phyloP scores from a whole-genome alignment of 805 yeast genomes.

The Metschnikowia similis region DNA sequence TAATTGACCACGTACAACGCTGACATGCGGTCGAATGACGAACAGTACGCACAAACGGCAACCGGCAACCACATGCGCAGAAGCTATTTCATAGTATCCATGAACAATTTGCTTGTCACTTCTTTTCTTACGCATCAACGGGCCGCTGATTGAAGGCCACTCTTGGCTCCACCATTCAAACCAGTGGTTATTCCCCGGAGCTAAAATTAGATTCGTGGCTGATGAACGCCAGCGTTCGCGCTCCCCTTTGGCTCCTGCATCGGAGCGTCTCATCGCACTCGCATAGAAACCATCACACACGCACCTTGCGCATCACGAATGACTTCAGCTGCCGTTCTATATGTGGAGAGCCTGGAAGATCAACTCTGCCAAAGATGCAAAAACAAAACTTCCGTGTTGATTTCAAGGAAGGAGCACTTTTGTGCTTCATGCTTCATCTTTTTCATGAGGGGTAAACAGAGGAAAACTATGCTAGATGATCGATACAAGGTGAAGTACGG shows the following conservation, averaged over 20 bases:
- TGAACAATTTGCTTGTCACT: not conserved
- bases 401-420: slow-evolving; percentile 60
- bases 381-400: slow-evolving; percentile 34
- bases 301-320: slow-evolving; percentile 5
- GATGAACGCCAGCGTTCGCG: not conserved
- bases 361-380: slow-evolving; percentile 49
- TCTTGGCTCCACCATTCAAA: not conserved
- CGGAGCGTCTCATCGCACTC: slow-evolving; percentile 4
- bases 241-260: not conserved
- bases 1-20: not conserved
- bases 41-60: not conserved
- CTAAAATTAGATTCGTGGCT: not conserved
- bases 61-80: not conserved
- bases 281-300: not conserved
- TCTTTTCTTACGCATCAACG: not conserved
- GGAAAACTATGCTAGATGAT: slow-evolving; percentile 72
- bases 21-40: not conserved
- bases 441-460: slow-evolving; percentile 73
- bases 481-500: slow-evolving; percentile 68
- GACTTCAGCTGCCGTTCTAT: slow-evolving; percentile 14
- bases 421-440: slow-evolving; percentile 65
- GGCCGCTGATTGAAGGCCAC: not conserved
- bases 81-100: not conserved
- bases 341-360: slow-evolving; percentile 4
- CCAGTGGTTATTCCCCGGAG: too few relatives aligned